Evolutionary conservation across 345 rosid species (phyloP).

Genomic region (Hirschfeldia incana): DNA sequence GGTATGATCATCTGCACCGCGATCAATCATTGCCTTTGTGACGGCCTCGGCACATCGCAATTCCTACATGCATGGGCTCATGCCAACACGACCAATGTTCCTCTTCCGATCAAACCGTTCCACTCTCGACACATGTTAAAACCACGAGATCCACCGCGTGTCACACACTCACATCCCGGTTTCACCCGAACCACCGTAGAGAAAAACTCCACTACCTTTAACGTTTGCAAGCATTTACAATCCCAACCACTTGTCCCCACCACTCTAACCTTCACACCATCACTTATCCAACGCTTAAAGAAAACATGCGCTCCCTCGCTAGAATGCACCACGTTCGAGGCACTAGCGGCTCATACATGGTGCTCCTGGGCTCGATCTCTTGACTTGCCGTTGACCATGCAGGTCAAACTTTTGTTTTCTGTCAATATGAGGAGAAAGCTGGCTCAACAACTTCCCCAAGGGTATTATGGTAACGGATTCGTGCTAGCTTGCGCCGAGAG

Average conservation of each 20-base stretch:
- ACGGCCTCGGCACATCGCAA: constrained; percentile 88
- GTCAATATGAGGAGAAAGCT: constrained; percentile 61
- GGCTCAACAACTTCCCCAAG: constrained; percentile 57
- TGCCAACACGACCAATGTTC: constrained; percentile 35
- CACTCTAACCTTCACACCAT: constrained; percentile 59
- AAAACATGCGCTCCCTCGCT: constrained; percentile 58
- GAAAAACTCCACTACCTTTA: constrained; percentile 25
- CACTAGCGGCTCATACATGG: constrained; percentile 95
- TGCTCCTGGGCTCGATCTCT: constrained; percentile 79
- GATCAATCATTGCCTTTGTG: constrained; percentile 84
- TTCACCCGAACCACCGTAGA: constrained; percentile 43
- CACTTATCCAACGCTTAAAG: constrained; percentile 62
- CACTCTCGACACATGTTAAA: constrained; percentile 70
- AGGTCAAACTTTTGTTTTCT: constrained; percentile 77
- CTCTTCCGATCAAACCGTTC: constrained; percentile 49
- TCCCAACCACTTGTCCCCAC: constrained; percentile 64
- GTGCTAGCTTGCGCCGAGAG: constrained; percentile 72
- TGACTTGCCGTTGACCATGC: constrained; percentile 49
- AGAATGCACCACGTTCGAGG: constrained; percentile 87
- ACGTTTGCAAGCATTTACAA: constrained; percentile 50
- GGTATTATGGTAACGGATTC: constrained; percentile 92
- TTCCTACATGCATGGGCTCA: constrained; percentile 94
- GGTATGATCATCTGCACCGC: constrained; percentile 89
- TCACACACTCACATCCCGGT: constrained; percentile 45
- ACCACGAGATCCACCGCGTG: constrained; percentile 55